These are phyloP conservation scores for Austropuccinia psidii DNA, from an alignment of 1,284 basidiomycete species.

Conservation along the genomic window DNA sequence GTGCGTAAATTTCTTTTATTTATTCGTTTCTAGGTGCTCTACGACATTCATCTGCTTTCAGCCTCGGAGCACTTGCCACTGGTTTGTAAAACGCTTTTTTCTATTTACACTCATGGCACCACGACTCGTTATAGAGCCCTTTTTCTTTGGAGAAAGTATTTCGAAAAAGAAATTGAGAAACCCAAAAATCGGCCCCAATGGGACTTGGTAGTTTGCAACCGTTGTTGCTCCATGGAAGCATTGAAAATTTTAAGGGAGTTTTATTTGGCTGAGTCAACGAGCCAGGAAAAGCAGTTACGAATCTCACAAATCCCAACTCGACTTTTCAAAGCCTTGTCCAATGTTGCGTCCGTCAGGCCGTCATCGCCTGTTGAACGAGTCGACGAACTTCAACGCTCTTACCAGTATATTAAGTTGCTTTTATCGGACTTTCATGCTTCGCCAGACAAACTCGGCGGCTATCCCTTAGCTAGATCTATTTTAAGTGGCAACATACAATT, in stretches of 20 bases:
- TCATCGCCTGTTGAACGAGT: not conserved
- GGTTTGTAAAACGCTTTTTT: not conserved
- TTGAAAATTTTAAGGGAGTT: conserved; percentile 5
- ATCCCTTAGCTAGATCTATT: conserved; percentile 18
- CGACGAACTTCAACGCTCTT: not conserved
- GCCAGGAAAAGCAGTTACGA: not conserved
- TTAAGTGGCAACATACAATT: conserved; percentile 18
- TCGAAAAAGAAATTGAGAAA: not conserved
- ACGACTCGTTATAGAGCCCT: conserved; percentile 11
- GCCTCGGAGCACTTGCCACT: conserved; percentile 12
- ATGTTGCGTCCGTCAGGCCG: not conserved
- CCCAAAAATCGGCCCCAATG: not conserved
- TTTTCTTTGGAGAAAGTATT: conserved; percentile 28
- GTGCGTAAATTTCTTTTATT: not conserved
- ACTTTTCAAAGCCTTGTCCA: conserved; percentile 15
- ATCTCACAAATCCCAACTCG: conserved; percentile 14
- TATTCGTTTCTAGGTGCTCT: not conserved
- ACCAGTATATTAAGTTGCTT: conserved; percentile 11
- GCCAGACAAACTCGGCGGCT: conserved; percentile 23
- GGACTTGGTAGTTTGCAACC: conserved; percentile 7
- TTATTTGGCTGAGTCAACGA: not conserved
- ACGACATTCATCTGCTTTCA: conserved; percentile 29
- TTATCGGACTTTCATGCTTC: conserved; percentile 8
- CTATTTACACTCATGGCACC: not conserved
- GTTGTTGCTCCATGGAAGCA: conserved; percentile 20